Evolutionary conservation across 1,139 yeast species (phyloP), one percentile per base, ranked within the genome.

Genomic region (Magnusiomyces paraingens): DNA sequence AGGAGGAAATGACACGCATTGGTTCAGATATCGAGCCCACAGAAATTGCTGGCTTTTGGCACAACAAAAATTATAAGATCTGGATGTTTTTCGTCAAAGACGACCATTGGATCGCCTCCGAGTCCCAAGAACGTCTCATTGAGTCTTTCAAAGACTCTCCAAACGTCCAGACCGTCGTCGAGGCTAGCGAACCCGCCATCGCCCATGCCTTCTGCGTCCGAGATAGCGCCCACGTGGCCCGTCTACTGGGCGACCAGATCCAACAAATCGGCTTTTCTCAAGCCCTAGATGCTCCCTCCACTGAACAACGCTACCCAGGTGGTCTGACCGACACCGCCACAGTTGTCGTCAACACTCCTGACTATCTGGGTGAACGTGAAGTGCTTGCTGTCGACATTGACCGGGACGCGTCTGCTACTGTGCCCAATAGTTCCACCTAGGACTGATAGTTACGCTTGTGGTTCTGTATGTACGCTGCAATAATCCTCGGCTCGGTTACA

Each of bases 31-130:
- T 55, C 1, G 69, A 62, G 47, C 58, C 66, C 8, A 76, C 75
- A 47, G 69, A 64, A 3, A 78, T 81, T 55, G 76, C 73, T 47
- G 75, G 78, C 69, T 82, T 79, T 62, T 82, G 82, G 70, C 58
- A 61, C 5, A 64, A 69, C 18, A 41, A 53, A 1, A 58, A 58
- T n/a, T 63, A 68, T 48, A 67, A 67, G 36, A 69, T 80, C 15
- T 83, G 87, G 87, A 64, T 73, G 1, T 79, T 76, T 59, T 82
- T 81, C 62, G 85, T 86, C 1, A 66, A 67, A 15, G 62, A 66
- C 15, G 90, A 84, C 64, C 79, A 80, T 62, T 84, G 90, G 90
- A 82, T 83, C 1, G 71, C 73, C 54, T 74, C 78, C 52, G 66
- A 64, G 22, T 76, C 85, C 1, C 69, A 83, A 52, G 71, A 70